Evolutionary conservation across 768 basidiomycete species (phyloP), one percentile per base, ranked within the genome.

Genomic region (Crassisporium funariophilum): DNA sequence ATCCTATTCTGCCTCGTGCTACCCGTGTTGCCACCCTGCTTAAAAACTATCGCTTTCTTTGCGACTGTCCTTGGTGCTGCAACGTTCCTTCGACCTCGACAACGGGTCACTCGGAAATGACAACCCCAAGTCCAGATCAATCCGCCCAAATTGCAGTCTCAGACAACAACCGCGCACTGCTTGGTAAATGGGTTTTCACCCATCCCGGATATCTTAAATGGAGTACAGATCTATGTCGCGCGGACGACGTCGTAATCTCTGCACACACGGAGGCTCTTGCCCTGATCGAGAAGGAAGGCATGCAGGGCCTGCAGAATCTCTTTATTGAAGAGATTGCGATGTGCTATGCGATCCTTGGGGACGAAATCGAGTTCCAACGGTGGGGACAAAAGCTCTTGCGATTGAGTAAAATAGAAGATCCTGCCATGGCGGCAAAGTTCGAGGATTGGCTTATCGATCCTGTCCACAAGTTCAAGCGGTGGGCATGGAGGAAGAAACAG

Each of bases 311-410:
- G 45, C 66, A 69, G 47, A 61, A 66, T 11, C 46, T 68, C 8
- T 75, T 73, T 53, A 53, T 73, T 23, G 72, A 72, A 52, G 76
- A 78, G 49, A 65, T 76, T 24, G 69, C 70, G 27, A 49, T 71
- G 46, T 69, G 68, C 25, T 71, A 72, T 57, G 70, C 71, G 9
- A 61, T 69, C 36, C 63, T 76, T 9, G 76, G 72, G 10, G 63
- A 74, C 15, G 60, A 69, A 27, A 57, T 50, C 0, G 54, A 55
- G 23, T 76, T 75, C 31, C 57, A 49, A 33, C 40, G 50, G 19
- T 77, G 73, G 73, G 72, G 67, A 3, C 43, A 57, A 47, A 59
- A 53, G 41, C 49, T 71, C 15, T 55, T 71, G 53, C 62, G 22
- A 59, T 57, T 57, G 34, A 48, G 45, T 20, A 66, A 64, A 63